Percentiles rank a stretch among this genome's conserved stretches.
phyloP scores from a whole-genome alignment of 768 basidiomycete species.

The Dacryopinax primogenitus region DNA sequence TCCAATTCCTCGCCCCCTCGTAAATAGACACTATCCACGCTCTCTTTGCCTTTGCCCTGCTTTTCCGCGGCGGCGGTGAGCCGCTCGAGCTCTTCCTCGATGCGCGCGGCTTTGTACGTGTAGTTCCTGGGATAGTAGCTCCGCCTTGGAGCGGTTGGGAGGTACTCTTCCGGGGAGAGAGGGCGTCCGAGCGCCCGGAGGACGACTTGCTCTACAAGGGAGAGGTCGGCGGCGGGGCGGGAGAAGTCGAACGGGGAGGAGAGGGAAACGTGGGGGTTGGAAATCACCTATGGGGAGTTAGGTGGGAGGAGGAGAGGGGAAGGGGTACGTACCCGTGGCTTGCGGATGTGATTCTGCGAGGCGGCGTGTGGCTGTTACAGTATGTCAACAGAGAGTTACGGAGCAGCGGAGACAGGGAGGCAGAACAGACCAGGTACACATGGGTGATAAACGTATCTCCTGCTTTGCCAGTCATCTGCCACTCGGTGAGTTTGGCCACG shows the following conservation, averaged over 20 bases:
- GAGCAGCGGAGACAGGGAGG: background rate
- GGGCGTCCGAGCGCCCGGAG: constrained; percentile 16
- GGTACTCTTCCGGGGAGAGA: constrained; percentile 16
- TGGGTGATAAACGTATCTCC: constrained; percentile 19
- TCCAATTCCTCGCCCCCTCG: constrained; percentile 2
- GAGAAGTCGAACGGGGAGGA: constrained; percentile 18
- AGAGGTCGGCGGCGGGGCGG: constrained; percentile 17
- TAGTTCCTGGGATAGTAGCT: constrained; percentile 18
- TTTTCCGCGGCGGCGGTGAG: constrained; percentile 17
- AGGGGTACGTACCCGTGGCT: constrained; percentile 14
- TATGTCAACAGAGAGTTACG: background rate
- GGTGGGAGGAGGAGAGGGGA: no score
- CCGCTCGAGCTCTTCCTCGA: constrained; percentile 17
- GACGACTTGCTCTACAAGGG: constrained; percentile 20
- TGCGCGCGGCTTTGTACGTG: constrained; percentile 17
- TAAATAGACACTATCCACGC: constrained; percentile 19
- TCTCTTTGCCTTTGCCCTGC: constrained; percentile 11
- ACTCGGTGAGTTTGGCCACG: background rate
- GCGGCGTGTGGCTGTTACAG: constrained; percentile 10
- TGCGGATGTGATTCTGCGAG: no score
- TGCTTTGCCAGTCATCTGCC: constrained; percentile 16
- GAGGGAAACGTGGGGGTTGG: constrained; percentile 20
- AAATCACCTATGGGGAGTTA: constrained; percentile 19
- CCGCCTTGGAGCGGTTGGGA: constrained; percentile 14
- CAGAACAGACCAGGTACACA: background rate